Evolutionary conservation across 306 rosid species (phyloP).

Genomic region (Alnus rubra): DNA sequence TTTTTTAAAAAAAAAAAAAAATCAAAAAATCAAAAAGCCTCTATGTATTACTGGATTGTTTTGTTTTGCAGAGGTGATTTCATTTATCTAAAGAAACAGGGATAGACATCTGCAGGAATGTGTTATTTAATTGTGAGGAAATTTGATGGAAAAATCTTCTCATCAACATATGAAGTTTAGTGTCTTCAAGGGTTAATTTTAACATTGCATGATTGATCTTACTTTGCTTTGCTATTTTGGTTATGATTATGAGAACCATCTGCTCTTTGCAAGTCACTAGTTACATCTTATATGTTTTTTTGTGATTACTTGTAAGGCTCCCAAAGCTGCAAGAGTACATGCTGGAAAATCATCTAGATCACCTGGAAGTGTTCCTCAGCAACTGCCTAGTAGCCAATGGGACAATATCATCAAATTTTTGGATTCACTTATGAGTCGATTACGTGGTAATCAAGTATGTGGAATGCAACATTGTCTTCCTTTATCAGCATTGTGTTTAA

Average conservation of each 20-base stretch:
- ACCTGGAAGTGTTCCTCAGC: slow-evolving; percentile 74
- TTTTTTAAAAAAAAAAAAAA: neutral
- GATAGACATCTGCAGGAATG: neutral
- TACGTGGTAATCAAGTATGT: slow-evolving; percentile 79
- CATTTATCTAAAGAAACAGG: neutral
- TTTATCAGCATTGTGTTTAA: slow-evolving; percentile 14
- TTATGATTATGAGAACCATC: neutral
- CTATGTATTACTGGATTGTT: neutral
- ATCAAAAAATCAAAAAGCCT: neutral
- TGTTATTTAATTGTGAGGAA: neutral
- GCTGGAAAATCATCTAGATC: slow-evolving; percentile 85
- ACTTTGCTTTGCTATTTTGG: neutral
- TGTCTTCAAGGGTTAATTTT: slow-evolving; percentile 5
- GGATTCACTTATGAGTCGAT: slow-evolving; percentile 82
- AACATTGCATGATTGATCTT: neutral
- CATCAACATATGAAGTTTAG: slow-evolving; percentile 7
- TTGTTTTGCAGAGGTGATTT: neutral
- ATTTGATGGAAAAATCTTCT: neutral
- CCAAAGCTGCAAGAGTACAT: slow-evolving; percentile 76
- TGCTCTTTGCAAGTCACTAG: neutral
- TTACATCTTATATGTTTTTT: neutral
- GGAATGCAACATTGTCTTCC: neutral
- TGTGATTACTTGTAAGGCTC: slow-evolving; percentile 57
- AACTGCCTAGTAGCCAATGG: slow-evolving; percentile 78
- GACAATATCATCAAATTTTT: slow-evolving; percentile 80